Evolutionary conservation across 495 filamentous ascomycete genomes (phyloP), one percentile per base, ranked within the genome.

Genomic region (Penicillium maclennaniae): DNA sequence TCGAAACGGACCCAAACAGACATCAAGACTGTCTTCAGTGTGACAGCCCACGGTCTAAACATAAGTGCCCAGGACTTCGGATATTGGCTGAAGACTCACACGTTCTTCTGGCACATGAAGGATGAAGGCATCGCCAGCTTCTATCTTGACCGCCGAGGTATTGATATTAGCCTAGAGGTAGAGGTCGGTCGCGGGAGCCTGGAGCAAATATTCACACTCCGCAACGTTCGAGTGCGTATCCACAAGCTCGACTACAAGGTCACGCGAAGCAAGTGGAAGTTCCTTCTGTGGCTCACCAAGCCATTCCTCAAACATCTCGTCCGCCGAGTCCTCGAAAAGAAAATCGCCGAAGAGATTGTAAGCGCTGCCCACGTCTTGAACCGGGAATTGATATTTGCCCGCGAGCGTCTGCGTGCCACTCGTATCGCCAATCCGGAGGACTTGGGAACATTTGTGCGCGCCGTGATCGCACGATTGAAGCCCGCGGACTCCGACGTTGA

Each of bases 111-210:
- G 56, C 83, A 79, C 31, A 71, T 95, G 19, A 81, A 79, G 27
- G 89, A 95, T 61, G 81, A 91, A 62, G 92, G 92, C 19, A 87
- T 96, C 31, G 88, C 87, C 26, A 88, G 84, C 45, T 90, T 96
- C 67, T 80, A 79, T 23, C 83, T 97, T 8, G 92, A 96, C 68
- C 83, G 87, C 45, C 78, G 88, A 6, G 92, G 92, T 1, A 82
- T 96, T 45, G 92, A 97, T 63, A 82, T 97, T 47, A 80, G 88
- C 23, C 68, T 96, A 5, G 88, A 92, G 55, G 71, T 96, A 4
- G 89, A 95, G 57, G 79, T 97, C 36, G 86, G 84, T 37, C 81
- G 82, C 34, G 84, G 88, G 53, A 72, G 78, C 6, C 63, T 92
- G 0, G 90, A 95, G 54, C 82, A 91, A 51, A 88, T 96, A 36